These are phyloP conservation scores for Apiospora saccharicola DNA, from an alignment of 2,329 filamentous ascomycete species.

Conservation along the genomic window DNA sequence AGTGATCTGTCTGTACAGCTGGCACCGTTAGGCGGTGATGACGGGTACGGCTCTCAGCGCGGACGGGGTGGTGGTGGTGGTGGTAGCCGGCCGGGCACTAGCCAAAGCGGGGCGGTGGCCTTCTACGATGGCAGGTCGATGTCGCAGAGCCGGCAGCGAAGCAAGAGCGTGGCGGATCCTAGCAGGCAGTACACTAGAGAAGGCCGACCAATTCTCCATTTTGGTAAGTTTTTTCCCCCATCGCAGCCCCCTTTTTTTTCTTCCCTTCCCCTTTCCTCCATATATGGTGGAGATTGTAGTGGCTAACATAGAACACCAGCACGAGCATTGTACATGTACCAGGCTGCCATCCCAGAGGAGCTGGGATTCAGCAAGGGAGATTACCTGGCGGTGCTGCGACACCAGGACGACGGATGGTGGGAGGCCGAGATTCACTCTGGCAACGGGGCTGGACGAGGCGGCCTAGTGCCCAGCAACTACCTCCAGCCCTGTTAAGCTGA, in stretches of 20 bases:
- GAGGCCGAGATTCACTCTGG: slow-evolving; percentile 88
- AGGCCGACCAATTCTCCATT: slow-evolving; percentile 88
- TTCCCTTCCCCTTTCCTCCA: slow-evolving; percentile 21
- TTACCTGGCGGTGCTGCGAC: slow-evolving; percentile 82
- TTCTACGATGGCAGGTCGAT: slow-evolving; percentile 60
- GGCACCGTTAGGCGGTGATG: slow-evolving; percentile 65
- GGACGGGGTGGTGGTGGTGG: slow-evolving; percentile 48
- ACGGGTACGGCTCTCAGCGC: slow-evolving; percentile 58
- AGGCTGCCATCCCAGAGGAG: slow-evolving; percentile 94
- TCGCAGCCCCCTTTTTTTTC: slow-evolving; percentile 3
- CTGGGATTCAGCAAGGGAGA: slow-evolving; percentile 93
- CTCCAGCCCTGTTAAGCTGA: slow-evolving; percentile 59
- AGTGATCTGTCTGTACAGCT: slow-evolving; percentile 74
- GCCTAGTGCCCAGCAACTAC: slow-evolving; percentile 74
- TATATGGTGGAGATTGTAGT: not conserved
- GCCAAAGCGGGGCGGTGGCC: slow-evolving; percentile 60
- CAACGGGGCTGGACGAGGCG: slow-evolving; percentile 59
- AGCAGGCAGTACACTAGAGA: slow-evolving; percentile 85
- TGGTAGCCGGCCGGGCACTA: slow-evolving; percentile 56
- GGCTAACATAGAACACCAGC: slow-evolving; percentile 60
- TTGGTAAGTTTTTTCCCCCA: slow-evolving; percentile 77
- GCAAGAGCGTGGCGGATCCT: slow-evolving; percentile 86
- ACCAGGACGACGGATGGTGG: slow-evolving; percentile 99
- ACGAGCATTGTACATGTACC: slow-evolving; percentile 92
- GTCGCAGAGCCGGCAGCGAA: slow-evolving; percentile 62